These are phyloP conservation scores for Hymenoscyphus fraxineus DNA, from an alignment of 2,329 filamentous ascomycete genomes.

Conservation along the genomic window DNA sequence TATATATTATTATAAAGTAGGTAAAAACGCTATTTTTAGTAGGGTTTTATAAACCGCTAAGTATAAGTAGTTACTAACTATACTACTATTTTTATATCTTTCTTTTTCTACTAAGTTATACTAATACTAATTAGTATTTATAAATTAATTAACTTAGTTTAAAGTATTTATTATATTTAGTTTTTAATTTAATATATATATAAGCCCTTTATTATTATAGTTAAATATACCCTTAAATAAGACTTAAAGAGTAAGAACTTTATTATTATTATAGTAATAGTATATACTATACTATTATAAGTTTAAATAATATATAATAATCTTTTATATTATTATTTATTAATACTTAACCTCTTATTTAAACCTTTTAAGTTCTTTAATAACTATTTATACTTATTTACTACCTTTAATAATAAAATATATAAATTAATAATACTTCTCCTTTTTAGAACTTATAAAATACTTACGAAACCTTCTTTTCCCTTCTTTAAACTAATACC, in stretches of 20 bases:
- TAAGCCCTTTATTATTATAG: background rate
- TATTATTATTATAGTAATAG: background rate
- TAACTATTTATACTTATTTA: background rate
- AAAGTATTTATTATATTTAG: background rate
- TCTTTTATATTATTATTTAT: background rate
- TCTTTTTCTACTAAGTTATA: too few relatives aligned
- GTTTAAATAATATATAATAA: background rate
- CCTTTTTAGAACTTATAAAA: background rate
- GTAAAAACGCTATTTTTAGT: too few relatives aligned
- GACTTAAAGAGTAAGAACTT: background rate
- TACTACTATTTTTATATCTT: too few relatives aligned
- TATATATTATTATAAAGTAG: too few relatives aligned
- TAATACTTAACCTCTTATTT: background rate
- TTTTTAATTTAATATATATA: background rate
- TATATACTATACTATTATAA: background rate
- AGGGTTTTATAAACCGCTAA: too few relatives aligned
- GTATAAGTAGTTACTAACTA: too few relatives aligned
- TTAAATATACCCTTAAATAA: too few relatives aligned
- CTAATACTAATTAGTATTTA: too few relatives aligned
- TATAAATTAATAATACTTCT: background rate
- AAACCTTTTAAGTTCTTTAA: background rate
- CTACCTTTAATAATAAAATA: background rate
- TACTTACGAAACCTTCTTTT: too few relatives aligned
- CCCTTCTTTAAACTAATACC: background rate
- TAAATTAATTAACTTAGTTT: too few relatives aligned